Evolutionary conservation across 495 filamentous ascomycete species (phyloP), one percentile per base, ranked within the genome.

Genomic region (Aspergillus hancockii): DNA sequence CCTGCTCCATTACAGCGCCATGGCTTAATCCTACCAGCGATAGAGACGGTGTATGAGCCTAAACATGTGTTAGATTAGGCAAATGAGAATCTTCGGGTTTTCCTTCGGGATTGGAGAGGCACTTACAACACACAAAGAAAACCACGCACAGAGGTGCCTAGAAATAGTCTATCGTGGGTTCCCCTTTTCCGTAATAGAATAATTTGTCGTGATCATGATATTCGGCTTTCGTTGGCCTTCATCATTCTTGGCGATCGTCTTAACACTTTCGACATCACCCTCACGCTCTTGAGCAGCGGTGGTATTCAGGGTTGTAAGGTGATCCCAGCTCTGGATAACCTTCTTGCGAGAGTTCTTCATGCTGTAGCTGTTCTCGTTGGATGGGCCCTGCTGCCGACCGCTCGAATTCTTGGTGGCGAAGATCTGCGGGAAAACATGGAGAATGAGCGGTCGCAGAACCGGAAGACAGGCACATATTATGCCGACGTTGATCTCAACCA

Each of bases 401-500:
- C 57, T 60, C 28, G 4, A 22, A 38, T 47, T 16, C 5, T n/a
- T 16, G 41, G 18, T 54, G 41, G 51, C 46, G 41, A 60, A 54
- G 50, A 54, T 14, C 8, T 38, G 40, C 21, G 56, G 56, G 34
- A 52, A 51, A 28, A 25, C n/a, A 13, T 31, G 57, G 28, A 55
- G 9, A 1, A 60, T 23, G 38, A 60, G 50, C 8, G 57, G 57
- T 4, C 57, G 57, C 25, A 60, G 14, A 12, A 31, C 23, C 8
- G 57, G 57, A 1, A 60, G 57, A 18, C 51, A 54, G 28, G 57
- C 38, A 28, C 51, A 60, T 22, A 60, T 60, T 19, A 60, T 60
- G 19, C 57, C 57, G 38, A 60, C 57, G 21, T 60, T 60, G 50
- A 60, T 60, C 49, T 60, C 57, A 31, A 60, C 43, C 57, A 60